A percentile compares a stretch with the other conserved stretches of the same genome.
Evolutionary conservation across 208 protist species (phyloP).

Genomic region (Spongospora subterranea): DNA sequence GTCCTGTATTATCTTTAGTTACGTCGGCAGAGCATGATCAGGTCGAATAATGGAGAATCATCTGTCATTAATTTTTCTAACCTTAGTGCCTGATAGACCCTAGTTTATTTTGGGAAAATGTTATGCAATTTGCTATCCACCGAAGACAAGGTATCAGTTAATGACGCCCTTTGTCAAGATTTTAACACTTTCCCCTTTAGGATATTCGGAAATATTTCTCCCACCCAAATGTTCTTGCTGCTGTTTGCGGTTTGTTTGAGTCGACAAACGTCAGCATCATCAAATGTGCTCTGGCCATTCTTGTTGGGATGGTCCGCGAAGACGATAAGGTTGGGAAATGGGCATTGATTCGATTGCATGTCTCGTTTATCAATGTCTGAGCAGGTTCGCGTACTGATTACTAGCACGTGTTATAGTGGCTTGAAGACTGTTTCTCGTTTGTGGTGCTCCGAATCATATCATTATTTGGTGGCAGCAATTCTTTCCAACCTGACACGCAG

Average conservation of each 20-base stretch:
- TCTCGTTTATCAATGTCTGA: background rate
- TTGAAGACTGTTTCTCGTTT: background rate
- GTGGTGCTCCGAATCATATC: constrained; percentile 33
- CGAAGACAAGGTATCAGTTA: constrained; percentile 16
- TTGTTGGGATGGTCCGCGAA: background rate
- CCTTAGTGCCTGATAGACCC: background rate
- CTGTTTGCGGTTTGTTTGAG: background rate
- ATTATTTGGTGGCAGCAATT: constrained; percentile 1
- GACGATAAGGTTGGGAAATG: background rate
- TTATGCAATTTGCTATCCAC: constrained; percentile 45
- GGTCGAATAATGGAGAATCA: background rate
- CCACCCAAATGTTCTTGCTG: background rate
- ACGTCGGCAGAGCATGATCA: background rate
- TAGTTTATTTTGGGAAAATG: background rate
- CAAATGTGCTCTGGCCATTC: constrained; percentile 5
- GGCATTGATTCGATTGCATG: background rate
- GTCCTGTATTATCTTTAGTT: background rate
- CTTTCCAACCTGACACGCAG: constrained; percentile 25
- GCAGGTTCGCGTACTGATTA: background rate
- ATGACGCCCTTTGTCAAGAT: background rate
- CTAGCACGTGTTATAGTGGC: background rate
- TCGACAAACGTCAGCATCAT: constrained; percentile 16
- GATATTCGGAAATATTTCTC: background rate
- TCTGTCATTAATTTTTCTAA: background rate
- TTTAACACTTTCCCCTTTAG: background rate